A percentile compares a stretch with the other conserved stretches of the same genome.
Conservation (phyloP, 208 protist species). For the Leishmania turanica region DNA sequence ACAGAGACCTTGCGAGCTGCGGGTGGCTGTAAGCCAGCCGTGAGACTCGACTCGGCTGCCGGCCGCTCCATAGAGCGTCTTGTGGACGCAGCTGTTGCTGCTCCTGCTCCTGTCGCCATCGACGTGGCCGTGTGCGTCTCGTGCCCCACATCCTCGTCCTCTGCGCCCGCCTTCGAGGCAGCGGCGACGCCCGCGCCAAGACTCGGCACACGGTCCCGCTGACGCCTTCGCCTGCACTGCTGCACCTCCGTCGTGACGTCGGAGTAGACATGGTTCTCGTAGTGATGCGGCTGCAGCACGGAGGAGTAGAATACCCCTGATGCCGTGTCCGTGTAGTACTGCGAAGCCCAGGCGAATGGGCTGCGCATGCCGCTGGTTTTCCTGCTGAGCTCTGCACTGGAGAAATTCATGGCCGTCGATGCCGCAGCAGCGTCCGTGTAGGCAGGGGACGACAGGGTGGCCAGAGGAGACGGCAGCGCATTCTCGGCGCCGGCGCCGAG, state of each 20-base stretch:
- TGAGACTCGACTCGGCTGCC: neutral
- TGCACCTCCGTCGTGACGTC: slow-evolving; percentile 36
- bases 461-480: neutral
- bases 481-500: neutral
- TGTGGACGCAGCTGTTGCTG: neutral
- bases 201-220: neutral
- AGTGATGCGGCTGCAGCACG: slow-evolving; percentile 17
- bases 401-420: neutral
- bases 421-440: neutral
- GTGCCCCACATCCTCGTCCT: neutral
- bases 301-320: slow-evolving; percentile 20
- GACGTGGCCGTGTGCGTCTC: neutral
- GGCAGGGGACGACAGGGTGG: neutral
- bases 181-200: neutral
- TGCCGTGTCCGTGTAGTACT: slow-evolving; percentile 24
- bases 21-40: neutral
- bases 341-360: neutral
- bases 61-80: neutral
- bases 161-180: neutral
- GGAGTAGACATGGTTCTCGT: slow-evolving; percentile 23
- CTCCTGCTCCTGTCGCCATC: neutral
- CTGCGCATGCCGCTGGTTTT: neutral
- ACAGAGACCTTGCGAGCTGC: neutral
- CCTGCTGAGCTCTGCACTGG: neutral
- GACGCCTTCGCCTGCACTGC: slow-evolving; percentile 22